Evolutionary conservation across 495 filamentous ascomycete species (phyloP).

Genomic region (Aspergillus mulundensis): DNA sequence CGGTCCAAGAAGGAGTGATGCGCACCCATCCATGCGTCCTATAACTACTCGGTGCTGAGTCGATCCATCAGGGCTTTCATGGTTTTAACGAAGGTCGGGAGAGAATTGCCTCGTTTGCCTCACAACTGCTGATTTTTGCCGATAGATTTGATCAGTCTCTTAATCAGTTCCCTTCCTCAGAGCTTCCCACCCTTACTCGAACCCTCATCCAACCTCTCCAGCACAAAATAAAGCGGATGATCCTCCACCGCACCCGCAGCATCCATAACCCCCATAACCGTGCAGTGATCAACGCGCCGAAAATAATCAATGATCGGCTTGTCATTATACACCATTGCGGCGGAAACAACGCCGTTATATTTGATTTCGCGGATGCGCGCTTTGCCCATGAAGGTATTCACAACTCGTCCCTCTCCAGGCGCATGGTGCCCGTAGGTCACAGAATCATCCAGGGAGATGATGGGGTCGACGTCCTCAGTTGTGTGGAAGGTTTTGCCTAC

Average conservation of each 20-base stretch:
- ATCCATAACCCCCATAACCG: constrained; percentile 35
- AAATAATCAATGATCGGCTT: constrained; percentile 29
- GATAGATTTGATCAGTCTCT: too few species aligned
- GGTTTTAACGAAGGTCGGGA: too few species aligned
- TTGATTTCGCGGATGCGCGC: constrained; percentile 23
- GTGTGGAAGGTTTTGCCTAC: neutral
- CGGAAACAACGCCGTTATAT: constrained; percentile 23
- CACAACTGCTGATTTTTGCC: too few species aligned
- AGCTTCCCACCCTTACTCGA: too few species aligned
- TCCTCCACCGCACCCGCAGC: constrained; percentile 48
- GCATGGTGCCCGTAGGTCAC: neutral
- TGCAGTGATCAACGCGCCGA: constrained; percentile 21
- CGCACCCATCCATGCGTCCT: too few species aligned
- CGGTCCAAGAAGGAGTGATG: too few species aligned
- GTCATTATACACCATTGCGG: constrained; percentile 29
- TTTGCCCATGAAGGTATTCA: constrained; percentile 3
- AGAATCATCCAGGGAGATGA: neutral
- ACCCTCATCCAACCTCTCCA: neutral
- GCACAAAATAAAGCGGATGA: neutral
- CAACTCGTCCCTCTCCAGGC: constrained; percentile 1
- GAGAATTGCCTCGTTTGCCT: too few species aligned
- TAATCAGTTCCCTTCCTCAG: too few species aligned
- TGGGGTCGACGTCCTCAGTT: constrained; percentile 7
- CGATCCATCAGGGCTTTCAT: too few species aligned
- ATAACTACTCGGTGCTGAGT: too few species aligned